Evolutionary conservation across 805 yeast species (phyloP).

Genomic region (Torulaspora gathmanii): DNA sequence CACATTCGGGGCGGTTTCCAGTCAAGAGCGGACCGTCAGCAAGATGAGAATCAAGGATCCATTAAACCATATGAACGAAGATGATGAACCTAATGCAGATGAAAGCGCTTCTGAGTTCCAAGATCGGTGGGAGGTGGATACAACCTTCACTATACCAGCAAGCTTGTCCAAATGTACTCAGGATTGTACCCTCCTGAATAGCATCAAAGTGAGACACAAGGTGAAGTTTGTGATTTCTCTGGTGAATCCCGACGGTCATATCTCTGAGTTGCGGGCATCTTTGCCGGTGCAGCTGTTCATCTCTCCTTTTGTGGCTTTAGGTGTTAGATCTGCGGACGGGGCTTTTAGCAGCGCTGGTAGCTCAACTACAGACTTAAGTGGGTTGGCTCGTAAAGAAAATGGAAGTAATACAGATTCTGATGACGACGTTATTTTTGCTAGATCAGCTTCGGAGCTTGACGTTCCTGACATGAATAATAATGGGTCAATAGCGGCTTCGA

Average conservation of each 20-base stretch:
- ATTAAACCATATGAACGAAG: constrained; percentile 27
- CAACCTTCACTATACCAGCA: constrained; percentile 62
- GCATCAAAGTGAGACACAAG: constrained; percentile 83
- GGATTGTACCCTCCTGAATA: constrained; percentile 68
- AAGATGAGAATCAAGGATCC: constrained; percentile 45
- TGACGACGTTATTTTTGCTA: constrained; percentile 40
- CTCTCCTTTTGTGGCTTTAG: constrained; percentile 74
- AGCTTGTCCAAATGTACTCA: constrained; percentile 75
- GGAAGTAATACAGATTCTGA: constrained; percentile 28
- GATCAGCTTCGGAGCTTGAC: constrained; percentile 33
- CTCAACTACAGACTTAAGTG: constrained; percentile 5
- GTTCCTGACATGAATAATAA: constrained; percentile 19
- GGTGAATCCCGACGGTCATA: constrained; percentile 85
- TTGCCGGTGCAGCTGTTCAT: constrained; percentile 74
- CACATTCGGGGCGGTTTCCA: constrained; percentile 50
- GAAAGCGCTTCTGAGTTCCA: constrained; percentile 31
- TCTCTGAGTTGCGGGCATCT: constrained; percentile 86
- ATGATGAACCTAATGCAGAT: constrained; percentile 27
- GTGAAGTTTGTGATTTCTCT: constrained; percentile 74
- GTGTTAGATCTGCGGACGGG: constrained; percentile 25
- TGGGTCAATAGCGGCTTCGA: constrained; percentile 19
- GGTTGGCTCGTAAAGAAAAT: constrained; percentile 3
- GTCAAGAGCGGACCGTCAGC: constrained; percentile 58
- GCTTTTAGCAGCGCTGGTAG: constrained; percentile 12
- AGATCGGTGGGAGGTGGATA: constrained; percentile 72